Conservation (phyloP, 495 filamentous ascomycete genomes). For the Neurospora sp. region DNA sequence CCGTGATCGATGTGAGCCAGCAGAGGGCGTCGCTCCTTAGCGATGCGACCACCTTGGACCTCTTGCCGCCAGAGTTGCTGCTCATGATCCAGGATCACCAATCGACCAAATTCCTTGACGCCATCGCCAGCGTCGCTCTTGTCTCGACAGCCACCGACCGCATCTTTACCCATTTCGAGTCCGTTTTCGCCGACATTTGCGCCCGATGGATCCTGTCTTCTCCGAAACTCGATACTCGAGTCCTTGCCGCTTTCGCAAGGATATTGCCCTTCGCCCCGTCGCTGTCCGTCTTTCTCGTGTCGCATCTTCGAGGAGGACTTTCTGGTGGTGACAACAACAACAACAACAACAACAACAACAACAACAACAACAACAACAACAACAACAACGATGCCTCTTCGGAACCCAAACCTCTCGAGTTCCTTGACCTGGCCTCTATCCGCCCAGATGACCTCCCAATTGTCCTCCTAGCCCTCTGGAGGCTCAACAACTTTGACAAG, state of each 20-base stretch:
- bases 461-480: constrained; percentile 59
- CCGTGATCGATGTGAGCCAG: constrained; percentile 31
- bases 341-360: neutral
- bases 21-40: constrained; percentile 29
- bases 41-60: constrained; percentile 33
- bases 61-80: constrained; percentile 55
- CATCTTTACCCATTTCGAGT: constrained; percentile 61
- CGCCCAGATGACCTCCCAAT: constrained; percentile 20
- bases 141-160: constrained; percentile 51
- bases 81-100: constrained; percentile 52
- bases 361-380: neutral
- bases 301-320: constrained; percentile 14
- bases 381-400: neutral
- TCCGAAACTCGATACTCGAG: constrained; percentile 32
- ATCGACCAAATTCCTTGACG: constrained; percentile 57
- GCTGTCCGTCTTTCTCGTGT: constrained; percentile 44
- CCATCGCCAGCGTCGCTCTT: constrained; percentile 56
- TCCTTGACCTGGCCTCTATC: constrained; percentile 13
- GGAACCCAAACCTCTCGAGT: neutral
- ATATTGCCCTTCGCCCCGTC: constrained; percentile 72
- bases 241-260: constrained; percentile 65
- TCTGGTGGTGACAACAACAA: neutral
- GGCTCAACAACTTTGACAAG: constrained; percentile 66
- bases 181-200: constrained; percentile 67
- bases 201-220: constrained; percentile 55